Evolutionary conservation across 1,139 yeast genomes (phyloP), one percentile per base, ranked within the genome.

Genomic region (Arxiozyma heterogenica): DNA sequence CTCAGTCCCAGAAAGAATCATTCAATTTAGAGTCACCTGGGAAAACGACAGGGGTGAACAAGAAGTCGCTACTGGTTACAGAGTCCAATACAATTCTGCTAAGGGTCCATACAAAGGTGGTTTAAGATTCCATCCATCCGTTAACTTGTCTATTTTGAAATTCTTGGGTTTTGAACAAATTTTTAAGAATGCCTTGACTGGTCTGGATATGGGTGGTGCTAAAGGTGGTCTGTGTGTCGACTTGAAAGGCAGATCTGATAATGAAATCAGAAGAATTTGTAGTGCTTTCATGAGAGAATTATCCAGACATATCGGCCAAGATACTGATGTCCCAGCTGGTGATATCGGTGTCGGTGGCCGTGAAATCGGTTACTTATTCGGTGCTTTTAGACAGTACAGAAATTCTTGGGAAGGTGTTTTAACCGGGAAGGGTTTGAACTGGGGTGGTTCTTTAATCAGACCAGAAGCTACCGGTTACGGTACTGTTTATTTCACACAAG

Each of bases 401-500:
- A 91, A 93, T 84, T 80, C 85, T 71, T 93, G 91, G 86, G 93
- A 93, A 72, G 98, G 98, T 82, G 93, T 91, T 55, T 81, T 93
- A 67, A 93, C 98, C 70, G 98, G 98, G 77, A 93, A 93, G 80
- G 98, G 97, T 69, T 81, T 90, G 70, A 77, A 84, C 72, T 93
- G 97, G 96, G 98, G 98, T 81, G 98, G 98, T 71, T 91, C 98
- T 66, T 81, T 91, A 73, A 90, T 93, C 76, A 87, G 98, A 77
- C 96, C 98, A 62, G 98, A 93, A 81, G 98, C 98, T 62, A 93
- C 98, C 60, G 98, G 98, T 75, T 93, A 84, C 79, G 98, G 98
- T 76, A 79, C 87, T 59, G 95, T 93, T 63, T 93, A 93, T 84
- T 91, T 88, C 77, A 95, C 91, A 64, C 96, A 89, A 77, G 89